These are phyloP conservation scores for Penicillium sp. DNA, from an alignment of 2,329 filamentous ascomycete genomes.

Conservation along the genomic window DNA sequence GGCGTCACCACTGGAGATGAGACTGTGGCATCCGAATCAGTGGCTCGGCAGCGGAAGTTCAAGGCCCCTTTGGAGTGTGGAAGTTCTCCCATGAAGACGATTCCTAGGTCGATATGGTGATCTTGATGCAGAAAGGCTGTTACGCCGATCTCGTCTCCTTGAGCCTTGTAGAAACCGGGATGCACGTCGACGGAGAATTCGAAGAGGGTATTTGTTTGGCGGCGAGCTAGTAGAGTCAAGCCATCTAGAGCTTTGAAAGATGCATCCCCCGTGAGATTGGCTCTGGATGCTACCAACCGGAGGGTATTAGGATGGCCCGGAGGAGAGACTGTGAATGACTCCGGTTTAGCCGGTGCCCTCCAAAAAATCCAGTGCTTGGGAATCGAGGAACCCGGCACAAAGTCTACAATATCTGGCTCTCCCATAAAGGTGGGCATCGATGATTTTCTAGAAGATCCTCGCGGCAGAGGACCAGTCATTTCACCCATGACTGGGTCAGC, in stretches of 20 bases:
- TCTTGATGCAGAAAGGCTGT: constrained; percentile 25
- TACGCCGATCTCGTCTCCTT: constrained; percentile 22
- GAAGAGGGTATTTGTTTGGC: constrained; percentile 27
- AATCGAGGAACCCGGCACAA: constrained; percentile 49
- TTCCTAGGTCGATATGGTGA: constrained; percentile 27
- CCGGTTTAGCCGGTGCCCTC: constrained; percentile 51
- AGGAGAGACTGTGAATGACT: constrained; percentile 47
- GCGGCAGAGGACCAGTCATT: constrained; percentile 21
- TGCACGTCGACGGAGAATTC: constrained; percentile 19
- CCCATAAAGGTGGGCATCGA: constrained; percentile 46
- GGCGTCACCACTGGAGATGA: background rate
- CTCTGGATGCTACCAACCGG: constrained; percentile 52
- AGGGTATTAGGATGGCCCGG: constrained; percentile 49
- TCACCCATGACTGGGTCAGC: constrained; percentile 20
- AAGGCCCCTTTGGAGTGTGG: background rate
- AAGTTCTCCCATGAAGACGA: background rate
- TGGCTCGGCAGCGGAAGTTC: constrained; percentile 1
- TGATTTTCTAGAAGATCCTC: constrained; percentile 13
- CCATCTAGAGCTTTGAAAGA: constrained; percentile 24
- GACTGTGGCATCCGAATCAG: background rate
- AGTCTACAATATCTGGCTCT: constrained; percentile 52
- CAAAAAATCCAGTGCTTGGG: constrained; percentile 62
- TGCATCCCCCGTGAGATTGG: constrained; percentile 58
- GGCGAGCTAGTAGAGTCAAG: constrained; percentile 7
- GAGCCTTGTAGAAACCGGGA: background rate